Conservation (phyloP, 805 yeast genomes). For the Nakazawaea wyomingensis region DNA sequence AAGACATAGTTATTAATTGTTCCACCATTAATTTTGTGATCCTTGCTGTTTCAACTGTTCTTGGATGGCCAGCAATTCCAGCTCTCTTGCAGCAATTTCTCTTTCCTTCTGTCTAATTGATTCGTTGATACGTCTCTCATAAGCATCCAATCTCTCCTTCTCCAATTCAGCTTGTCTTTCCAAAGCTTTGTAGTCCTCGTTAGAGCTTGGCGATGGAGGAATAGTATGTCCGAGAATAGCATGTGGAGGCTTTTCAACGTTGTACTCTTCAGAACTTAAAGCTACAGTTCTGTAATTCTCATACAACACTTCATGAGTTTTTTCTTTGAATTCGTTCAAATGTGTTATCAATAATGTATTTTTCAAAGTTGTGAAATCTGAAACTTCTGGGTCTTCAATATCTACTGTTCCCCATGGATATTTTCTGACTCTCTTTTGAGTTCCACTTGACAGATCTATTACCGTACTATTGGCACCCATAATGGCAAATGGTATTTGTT, state of each 20-base stretch:
- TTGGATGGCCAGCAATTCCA: conserved; percentile 75
- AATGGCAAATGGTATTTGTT: conserved; percentile 57
- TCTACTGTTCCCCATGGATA: conserved; percentile 68
- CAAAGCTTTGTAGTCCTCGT: conserved; percentile 41
- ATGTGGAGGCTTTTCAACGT: conserved; percentile 1
- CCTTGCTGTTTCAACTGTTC: conserved; percentile 12
- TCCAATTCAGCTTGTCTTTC: conserved; percentile 88
- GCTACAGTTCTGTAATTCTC: conserved; percentile 89
- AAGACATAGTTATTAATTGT: not conserved
- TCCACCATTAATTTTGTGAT: not conserved
- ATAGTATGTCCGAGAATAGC: not conserved
- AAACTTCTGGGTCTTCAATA: conserved; percentile 58
- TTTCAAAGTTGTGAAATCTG: conserved; percentile 77
- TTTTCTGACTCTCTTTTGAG: conserved; percentile 41
- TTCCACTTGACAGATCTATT: conserved; percentile 31
- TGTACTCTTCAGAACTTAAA: conserved; percentile 25
- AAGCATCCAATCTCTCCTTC: conserved; percentile 81
- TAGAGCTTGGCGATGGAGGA: conserved; percentile 1
- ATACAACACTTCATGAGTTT: conserved; percentile 80
- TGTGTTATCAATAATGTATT: conserved; percentile 79
- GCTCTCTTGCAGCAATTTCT: conserved; percentile 79
- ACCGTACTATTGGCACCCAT: conserved; percentile 46
- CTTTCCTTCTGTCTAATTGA: conserved; percentile 76
- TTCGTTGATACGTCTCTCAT: conserved; percentile 85
- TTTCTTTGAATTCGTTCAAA: conserved; percentile 81